Base-by-base conservation (phyloP, 2,329 filamentous ascomycete species). In the Hypocrella siamensis region DNA sequence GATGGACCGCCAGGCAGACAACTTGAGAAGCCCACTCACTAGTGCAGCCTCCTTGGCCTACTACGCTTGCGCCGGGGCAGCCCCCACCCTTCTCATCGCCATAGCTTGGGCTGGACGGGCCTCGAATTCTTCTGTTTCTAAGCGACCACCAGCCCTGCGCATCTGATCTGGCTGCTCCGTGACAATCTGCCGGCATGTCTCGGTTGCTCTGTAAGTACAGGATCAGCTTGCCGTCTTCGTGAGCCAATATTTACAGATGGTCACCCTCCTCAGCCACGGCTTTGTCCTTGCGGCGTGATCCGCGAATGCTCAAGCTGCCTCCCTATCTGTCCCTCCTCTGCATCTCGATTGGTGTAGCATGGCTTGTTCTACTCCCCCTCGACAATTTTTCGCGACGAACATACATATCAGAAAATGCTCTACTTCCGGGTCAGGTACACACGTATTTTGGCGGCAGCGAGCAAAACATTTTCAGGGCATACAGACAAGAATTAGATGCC, bases 381-480 rank as follows among this genome's bases (percentile, higher is more conserved):
- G 71, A 96, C 54, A 72, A 86, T 42, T 93, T 96, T 60, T 93
- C 85, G 31, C 75, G 90, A 41, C 69, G 72, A 37, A 98, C 88
- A 1, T 98, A 98, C 55, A 90, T 98, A 35, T 96, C 88, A 27
- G 90, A 98, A 55, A 98, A 98, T 53, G 90, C 90, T 9, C 73
- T 98, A 21, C 64, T 98, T 11, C 90, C 90, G 0, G 90, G 86
- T 3, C 90, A 98, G 56, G 90, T 96, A 7, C 88, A 96, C 58
- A 93, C 90, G 2, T 98, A 98, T 56, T 98, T 98, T 51, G 78
- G 82, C 6, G 90, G 90, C 14, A 93, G 84, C 53, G 90, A 98
- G 52, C 86, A 96, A 60, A 81, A 94, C 54, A 73, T 96, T 41
- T 86, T 96, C 48, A 71, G 85, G 29, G 90, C 84, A 6, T 96